Evolutionary conservation across 768 basidiomycete species (phyloP).

Genomic region (Pisolithus microcarpus): DNA sequence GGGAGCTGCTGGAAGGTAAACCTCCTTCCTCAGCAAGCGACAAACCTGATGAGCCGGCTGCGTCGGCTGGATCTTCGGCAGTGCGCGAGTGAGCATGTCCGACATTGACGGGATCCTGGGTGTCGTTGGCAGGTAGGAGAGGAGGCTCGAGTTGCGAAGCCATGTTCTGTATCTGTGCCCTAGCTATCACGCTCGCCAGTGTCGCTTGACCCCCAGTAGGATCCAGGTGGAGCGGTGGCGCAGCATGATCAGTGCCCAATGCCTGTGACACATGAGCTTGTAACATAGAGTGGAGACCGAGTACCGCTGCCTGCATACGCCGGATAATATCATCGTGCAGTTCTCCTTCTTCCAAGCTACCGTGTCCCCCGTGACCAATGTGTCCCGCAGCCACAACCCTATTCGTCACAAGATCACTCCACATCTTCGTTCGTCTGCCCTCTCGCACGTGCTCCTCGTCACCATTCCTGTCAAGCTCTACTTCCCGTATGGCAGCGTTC

Average conservation of each 20-base stretch:
- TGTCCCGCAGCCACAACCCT: slow-evolving; percentile 9
- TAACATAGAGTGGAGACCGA: slow-evolving; percentile 49
- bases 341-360: slow-evolving; percentile 54
- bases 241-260: slow-evolving; percentile 35
- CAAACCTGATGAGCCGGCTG: slow-evolving; percentile 4
- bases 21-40: slow-evolving; percentile 5
- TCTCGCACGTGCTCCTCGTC: slow-evolving; percentile 39
- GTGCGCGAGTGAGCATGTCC: slow-evolving; percentile 7
- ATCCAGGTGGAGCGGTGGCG: slow-evolving; percentile 30
- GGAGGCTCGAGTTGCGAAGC: slow-evolving; percentile 13
- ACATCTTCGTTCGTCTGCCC: slow-evolving; percentile 54
- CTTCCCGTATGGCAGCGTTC: slow-evolving; percentile 54
- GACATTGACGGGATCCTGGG: slow-evolving; percentile 3
- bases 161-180: slow-evolving; percentile 51
- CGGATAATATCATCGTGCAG: slow-evolving; percentile 41
- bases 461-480: slow-evolving; percentile 39
- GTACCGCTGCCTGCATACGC: slow-evolving; percentile 44
- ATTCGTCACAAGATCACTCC: slow-evolving; percentile 52
- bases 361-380: slow-evolving; percentile 13
- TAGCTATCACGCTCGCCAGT: slow-evolving; percentile 64
- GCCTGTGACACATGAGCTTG: slow-evolving; percentile 52
- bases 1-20: slow-evolving; percentile 3
- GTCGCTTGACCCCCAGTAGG: slow-evolving; percentile 57
- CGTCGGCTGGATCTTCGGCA: slow-evolving; percentile 1
- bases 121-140: slow-evolving; percentile 2